Evolutionary conservation across 345 rosid genomes (phyloP), one percentile per base, ranked within the genome.

Genomic region (Streptanthus diversifolius): DNA sequence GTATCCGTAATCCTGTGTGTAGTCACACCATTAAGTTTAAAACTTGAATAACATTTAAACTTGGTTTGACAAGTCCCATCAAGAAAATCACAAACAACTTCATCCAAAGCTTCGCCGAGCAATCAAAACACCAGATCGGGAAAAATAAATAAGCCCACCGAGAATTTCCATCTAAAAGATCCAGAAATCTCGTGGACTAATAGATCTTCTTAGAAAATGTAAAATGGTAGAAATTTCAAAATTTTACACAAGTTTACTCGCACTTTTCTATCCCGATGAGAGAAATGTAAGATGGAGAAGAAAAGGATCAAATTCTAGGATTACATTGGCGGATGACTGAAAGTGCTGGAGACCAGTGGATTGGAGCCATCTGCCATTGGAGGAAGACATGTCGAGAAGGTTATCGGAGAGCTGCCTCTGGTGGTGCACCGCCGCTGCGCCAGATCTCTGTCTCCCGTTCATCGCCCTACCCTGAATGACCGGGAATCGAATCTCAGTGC

Each of bases 281-380:
- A 4, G 1, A 39, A 7, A 24, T 10, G 5, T 36, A 41, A 22
- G 40, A 13, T 49, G 21, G 29, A 43, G 21, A 63, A 35, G 15
- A 24, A 58, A 53, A 30, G 27, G 37, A 79, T 63, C 7, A 72
- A 74, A 70, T n/a, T 27, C 1, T 72, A 30, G 7, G 74, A 67
- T 72, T 77, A 72, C 81, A 60, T 78, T 78, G 66, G 79, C 69
- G 39, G 90, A 77, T 63, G 70, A 66, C 10, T 87, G 92, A 8
- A 93, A 88, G 53, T 93, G 92, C 79, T 89, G 98, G 40, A 93
- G 87, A 25, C 98, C 97, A 35, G 87, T 84, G 4, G 98, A 91
- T 72, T 93, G 98, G 59, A 93, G 95, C 98, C 97, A 93, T 72
- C 95, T 76, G 35, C 88, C 93, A 75, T 87, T 93, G 22, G 96